A percentile compares a stretch with the other conserved stretches of the same genome.
Evolutionary conservation across 345 rosid genomes (phyloP).

Genomic region (Gynandropsis gynandra): DNA sequence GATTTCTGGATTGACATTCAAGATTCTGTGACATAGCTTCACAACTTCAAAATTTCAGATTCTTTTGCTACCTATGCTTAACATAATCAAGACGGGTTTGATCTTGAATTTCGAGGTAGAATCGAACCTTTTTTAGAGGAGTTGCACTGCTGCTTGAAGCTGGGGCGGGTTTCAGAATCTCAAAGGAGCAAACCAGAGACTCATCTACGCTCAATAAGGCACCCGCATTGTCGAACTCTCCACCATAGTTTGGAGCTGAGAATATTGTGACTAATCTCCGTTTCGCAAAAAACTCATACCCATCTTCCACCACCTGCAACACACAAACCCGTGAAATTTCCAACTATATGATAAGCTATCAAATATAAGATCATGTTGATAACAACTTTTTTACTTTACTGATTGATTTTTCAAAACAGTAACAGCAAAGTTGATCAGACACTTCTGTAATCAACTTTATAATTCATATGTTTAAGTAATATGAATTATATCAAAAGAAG

Average conservation of each 20-base stretch:
- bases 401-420: no score
- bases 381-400: no score
- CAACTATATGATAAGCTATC: no score
- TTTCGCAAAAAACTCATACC: constrained; percentile 85
- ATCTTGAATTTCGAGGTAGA: background rate
- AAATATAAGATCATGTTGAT: no score
- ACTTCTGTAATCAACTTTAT: no score
- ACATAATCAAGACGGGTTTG: background rate
- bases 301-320: constrained; percentile 91
- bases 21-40: no score
- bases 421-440: background rate
- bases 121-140: constrained; percentile 54
- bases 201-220: constrained; percentile 72
- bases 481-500: no score
- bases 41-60: background rate
- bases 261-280: constrained; percentile 78
- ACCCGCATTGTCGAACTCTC: constrained; percentile 95
- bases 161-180: constrained; percentile 69
- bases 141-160: constrained; percentile 35
- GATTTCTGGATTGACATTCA: no score
- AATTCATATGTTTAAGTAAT: no score
- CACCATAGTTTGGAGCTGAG: constrained; percentile 97
- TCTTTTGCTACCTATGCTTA: background rate
- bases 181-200: constrained; percentile 75
- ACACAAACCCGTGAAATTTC: background rate